A percentile compares a stretch with the other conserved stretches of the same genome.
Evolutionary conservation across 2,329 filamentous ascomycete species (phyloP).

Genomic region (Xylaria sp.): DNA sequence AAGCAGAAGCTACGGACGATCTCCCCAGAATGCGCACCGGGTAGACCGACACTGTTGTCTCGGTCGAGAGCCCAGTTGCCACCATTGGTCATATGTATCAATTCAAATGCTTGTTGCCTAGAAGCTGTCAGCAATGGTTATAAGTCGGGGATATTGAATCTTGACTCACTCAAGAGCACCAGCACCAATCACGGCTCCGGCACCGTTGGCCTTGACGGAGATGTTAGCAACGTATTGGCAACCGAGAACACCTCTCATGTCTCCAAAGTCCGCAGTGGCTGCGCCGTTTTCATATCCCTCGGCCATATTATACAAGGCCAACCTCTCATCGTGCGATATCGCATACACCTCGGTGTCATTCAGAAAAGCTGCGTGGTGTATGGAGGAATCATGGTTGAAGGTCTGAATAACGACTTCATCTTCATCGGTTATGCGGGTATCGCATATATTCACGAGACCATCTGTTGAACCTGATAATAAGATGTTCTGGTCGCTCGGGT

Average conservation of each 20-base stretch:
- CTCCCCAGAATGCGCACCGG: slow-evolving; percentile 58
- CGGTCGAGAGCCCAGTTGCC: slow-evolving; percentile 49
- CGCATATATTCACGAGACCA: slow-evolving; percentile 71
- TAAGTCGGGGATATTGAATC: not conserved
- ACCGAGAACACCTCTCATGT: slow-evolving; percentile 58
- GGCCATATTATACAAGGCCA: slow-evolving; percentile 66
- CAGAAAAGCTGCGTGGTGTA: slow-evolving; percentile 71
- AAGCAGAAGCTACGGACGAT: slow-evolving; percentile 61
- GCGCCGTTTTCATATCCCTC: slow-evolving; percentile 57
- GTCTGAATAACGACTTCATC: slow-evolving; percentile 74
- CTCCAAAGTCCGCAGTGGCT: slow-evolving; percentile 57
- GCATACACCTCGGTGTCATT: slow-evolving; percentile 61
- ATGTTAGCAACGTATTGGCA: slow-evolving; percentile 73
- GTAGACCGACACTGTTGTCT: slow-evolving; percentile 53
- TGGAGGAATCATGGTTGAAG: slow-evolving; percentile 69
- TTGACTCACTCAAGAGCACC: slow-evolving; percentile 60
- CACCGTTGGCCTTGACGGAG: slow-evolving; percentile 52
- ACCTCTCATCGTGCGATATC: slow-evolving; percentile 71
- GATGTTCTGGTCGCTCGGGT: slow-evolving; percentile 54
- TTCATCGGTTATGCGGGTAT: slow-evolving; percentile 64
- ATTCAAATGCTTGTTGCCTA: slow-evolving; percentile 49
- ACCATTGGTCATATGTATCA: slow-evolving; percentile 54
- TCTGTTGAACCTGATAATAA: slow-evolving; percentile 75
- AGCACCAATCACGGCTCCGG: slow-evolving; percentile 56
- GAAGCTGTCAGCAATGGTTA: slow-evolving; percentile 5